Evolutionary conservation across 148 eudicot species (phyloP), one percentile per base, ranked within the genome.

Genomic region (Hydrangea macrophylla): DNA sequence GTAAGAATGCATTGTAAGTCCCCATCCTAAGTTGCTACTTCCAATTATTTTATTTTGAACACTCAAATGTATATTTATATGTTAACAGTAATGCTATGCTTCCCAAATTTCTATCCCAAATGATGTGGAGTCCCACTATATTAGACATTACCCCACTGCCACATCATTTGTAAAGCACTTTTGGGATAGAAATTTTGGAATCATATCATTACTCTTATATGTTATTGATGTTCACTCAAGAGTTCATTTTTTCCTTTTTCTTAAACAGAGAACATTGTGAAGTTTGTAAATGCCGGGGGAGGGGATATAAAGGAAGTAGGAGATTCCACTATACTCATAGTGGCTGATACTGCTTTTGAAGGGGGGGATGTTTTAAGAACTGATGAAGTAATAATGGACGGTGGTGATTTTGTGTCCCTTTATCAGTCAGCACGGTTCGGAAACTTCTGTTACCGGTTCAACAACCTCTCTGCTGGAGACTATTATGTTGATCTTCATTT

Each of bases 401-500:
- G 76, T 51, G 86, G 92, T 32, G 83, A 82, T 73, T 84, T 78
- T 36, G 74, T 78, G 18, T 77, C 75, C 58, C 70, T 87, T 28
- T 87, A 87, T 58, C 88, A 82, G 73, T 82, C 91, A 4, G 92
- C 88, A 48, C 81, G 88, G 58, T 68, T 82, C 23, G 88, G 86
- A 30, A 78, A 78, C 68, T 82, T 84, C 39, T 74, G 75, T 60
- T 87, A 87, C 75, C 76, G 71, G 36, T 80, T 87, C 55, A 31
- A 62, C 37, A 67, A 78, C 70, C 75, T 87, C 67, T 75, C 72
- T 17, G 30, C 78, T 5, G 88, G 92, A 35, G 81, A 84, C 64
- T 87, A 87, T 73, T 78, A 78, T 42, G 79, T 80, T 53, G 92
- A 87, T 60, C 92, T 84, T 72, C 86, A 84, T 70, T 87, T 87